Conservation (phyloP, 257 asterid genomes). For the Solanum peruvianum region DNA sequence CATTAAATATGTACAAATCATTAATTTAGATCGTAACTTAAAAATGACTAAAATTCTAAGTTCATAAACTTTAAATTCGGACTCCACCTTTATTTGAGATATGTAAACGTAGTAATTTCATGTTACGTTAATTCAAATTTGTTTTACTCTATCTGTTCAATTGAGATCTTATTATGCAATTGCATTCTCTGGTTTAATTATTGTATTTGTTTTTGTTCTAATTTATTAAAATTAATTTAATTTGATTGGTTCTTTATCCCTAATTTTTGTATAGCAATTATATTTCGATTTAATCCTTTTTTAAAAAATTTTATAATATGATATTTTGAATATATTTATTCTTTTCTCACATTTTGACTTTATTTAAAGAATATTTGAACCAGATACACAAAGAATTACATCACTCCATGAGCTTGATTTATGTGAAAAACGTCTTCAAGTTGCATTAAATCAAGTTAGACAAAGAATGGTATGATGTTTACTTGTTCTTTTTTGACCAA, state of each 20-base stretch:
- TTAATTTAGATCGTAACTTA: too few relatives aligned
- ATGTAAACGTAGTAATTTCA: not conserved
- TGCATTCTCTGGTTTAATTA: not conserved
- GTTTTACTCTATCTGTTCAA: not conserved
- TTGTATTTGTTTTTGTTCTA: not conserved
- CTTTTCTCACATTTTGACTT: not conserved
- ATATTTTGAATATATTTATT: not conserved
- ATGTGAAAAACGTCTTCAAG: not conserved
- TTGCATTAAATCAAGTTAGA: not conserved
- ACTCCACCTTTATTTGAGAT: not conserved
- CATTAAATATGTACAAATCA: too few relatives aligned
- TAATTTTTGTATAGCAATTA: too few relatives aligned
- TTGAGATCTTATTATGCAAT: not conserved
- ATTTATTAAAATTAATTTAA: not conserved
- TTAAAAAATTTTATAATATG: too few relatives aligned
- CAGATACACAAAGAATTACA: not conserved
- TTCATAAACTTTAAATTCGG: not conserved
- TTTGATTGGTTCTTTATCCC: too few relatives aligned
- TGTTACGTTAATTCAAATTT: not conserved
- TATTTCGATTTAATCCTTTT: too few relatives aligned
- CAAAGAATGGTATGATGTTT: not conserved
- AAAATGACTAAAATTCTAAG: not conserved
- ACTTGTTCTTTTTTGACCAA: not conserved
- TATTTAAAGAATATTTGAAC: slow-evolving; percentile 1
- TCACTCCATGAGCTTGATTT: not conserved